Conservation (phyloP, 768 basidiomycete species). For the Inosperma sp. region DNA sequence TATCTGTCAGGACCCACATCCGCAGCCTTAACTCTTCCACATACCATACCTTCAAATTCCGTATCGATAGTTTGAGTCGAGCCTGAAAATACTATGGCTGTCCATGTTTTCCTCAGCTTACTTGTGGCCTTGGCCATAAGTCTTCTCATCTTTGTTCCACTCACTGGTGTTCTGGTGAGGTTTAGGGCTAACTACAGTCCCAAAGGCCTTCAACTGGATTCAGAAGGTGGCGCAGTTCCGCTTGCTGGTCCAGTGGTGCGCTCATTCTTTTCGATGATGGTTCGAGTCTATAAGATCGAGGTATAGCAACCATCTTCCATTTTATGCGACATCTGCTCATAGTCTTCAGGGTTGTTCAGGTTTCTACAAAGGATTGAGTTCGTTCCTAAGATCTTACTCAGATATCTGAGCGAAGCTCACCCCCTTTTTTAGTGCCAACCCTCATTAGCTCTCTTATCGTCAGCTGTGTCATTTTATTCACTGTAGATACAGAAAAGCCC, state of each 20-base stretch:
- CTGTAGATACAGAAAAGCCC: constrained; percentile 53
- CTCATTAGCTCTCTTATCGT: constrained; percentile 48
- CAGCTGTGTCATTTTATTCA: constrained; percentile 51
- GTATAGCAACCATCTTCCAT: constrained; percentile 28
- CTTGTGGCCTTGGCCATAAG: constrained; percentile 46
- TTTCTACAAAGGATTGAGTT: constrained; percentile 75
- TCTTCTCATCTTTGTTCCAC: constrained; percentile 54
- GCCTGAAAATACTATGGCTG: too few relatives aligned
- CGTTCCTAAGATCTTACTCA: constrained; percentile 10
- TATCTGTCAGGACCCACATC: background rate
- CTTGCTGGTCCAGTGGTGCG: constrained; percentile 76
- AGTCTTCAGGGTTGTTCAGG: constrained; percentile 56
- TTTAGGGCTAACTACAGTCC: constrained; percentile 85
- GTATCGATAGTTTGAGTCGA: background rate
- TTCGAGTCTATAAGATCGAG: constrained; percentile 68
- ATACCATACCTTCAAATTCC: background rate
- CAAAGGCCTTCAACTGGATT: constrained; percentile 74
- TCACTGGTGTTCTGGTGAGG: constrained; percentile 67
- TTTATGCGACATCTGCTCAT: background rate
- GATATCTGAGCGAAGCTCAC: background rate
- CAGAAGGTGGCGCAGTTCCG: constrained; percentile 69
- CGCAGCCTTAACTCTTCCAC: background rate
- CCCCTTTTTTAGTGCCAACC: constrained; percentile 37
- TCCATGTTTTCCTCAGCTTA: constrained; percentile 33
- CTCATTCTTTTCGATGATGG: constrained; percentile 71